Evolutionary conservation across 257 asterid genomes (phyloP).

Genomic region (Solanum gandarillasii): DNA sequence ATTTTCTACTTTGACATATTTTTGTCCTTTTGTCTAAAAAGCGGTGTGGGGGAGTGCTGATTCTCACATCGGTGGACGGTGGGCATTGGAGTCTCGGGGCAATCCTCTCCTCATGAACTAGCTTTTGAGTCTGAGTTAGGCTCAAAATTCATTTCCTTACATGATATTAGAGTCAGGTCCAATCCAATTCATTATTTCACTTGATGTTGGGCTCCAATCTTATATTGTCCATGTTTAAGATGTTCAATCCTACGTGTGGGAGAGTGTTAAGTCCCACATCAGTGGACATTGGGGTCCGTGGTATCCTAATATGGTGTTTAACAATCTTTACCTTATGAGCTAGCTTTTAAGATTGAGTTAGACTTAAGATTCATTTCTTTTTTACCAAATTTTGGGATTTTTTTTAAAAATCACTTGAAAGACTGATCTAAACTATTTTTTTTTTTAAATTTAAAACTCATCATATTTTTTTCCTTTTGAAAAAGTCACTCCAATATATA

Average conservation of each 20-base stretch:
- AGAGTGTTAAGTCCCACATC: background rate
- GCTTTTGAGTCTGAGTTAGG: background rate
- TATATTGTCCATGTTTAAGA: background rate
- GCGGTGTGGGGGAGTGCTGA: background rate
- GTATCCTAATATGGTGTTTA: background rate
- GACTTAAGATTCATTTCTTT: no score
- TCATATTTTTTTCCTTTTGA: background rate
- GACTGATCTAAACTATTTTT: background rate
- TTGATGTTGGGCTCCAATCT: background rate
- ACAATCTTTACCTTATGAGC: background rate
- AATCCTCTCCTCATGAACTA: background rate
- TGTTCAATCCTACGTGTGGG: background rate
- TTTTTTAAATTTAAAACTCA: background rate
- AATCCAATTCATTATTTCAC: background rate
- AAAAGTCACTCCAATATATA: background rate
- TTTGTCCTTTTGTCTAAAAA: background rate
- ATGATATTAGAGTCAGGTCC: background rate
- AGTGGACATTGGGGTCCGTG: background rate
- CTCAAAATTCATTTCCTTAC: background rate
- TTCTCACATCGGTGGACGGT: background rate
- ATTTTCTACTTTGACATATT: background rate
- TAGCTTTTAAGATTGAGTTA: no score
- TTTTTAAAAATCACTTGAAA: no score
- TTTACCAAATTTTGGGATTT: background rate
- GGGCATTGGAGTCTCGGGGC: background rate